Percentiles rank a stretch among this genome's conserved stretches.
These are phyloP conservation scores for Furcasterigmium sp. DNA, from an alignment of 2,329 filamentous ascomycete species.

Conservation along the genomic window DNA sequence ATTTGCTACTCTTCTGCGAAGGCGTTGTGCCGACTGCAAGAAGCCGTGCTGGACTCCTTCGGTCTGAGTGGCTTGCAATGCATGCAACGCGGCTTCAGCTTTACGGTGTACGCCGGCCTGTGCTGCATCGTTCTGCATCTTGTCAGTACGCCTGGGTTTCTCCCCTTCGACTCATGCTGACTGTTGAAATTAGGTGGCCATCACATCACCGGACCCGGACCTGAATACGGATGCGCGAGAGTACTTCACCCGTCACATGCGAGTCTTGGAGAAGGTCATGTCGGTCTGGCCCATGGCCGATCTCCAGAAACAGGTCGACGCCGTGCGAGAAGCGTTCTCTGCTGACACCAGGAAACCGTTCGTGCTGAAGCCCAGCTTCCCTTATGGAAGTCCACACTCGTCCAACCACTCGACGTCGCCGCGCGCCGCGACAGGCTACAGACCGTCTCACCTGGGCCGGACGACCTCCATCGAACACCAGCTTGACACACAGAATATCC, in stretches of 20 bases:
- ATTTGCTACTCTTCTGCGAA: constrained; percentile 83
- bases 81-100: constrained; percentile 93
- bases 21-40: constrained; percentile 78
- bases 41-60: constrained; percentile 71
- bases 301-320: constrained; percentile 84
- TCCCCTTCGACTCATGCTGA: not conserved
- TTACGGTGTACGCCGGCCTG: constrained; percentile 86
- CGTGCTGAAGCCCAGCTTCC: constrained; percentile 81
- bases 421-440: constrained; percentile 45
- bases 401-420: constrained; percentile 60
- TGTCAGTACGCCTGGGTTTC: constrained; percentile 48
- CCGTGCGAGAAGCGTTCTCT: constrained; percentile 85
- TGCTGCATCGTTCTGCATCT: constrained; percentile 91
- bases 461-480: constrained; percentile 48
- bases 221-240: constrained; percentile 79
- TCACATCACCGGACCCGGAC: constrained; percentile 88
- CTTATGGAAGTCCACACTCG: constrained; percentile 72
- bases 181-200: constrained; percentile 60
- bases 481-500: constrained; percentile 46
- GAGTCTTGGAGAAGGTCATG: constrained; percentile 81
- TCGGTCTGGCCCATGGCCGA: constrained; percentile 82
- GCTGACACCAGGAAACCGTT: constrained; percentile 81
- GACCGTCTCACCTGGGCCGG: constrained; percentile 33
- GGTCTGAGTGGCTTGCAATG: constrained; percentile 77
- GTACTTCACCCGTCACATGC: constrained; percentile 91